phyloP scores from a whole-genome alignment of 345 rosid species.

The Noccaea bulbosa region DNA sequence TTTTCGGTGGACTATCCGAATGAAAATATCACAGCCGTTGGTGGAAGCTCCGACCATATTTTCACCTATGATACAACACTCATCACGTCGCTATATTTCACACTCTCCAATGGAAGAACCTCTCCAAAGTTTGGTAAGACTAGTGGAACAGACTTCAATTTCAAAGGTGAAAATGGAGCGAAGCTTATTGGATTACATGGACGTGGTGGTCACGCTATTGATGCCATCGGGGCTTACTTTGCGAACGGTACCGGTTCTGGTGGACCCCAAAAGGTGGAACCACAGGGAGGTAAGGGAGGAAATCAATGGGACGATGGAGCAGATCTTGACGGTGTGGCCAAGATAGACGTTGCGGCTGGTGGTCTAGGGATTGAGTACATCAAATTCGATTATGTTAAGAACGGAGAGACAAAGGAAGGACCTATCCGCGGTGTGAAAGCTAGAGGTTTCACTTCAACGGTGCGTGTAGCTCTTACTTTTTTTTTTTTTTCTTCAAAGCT shows the following conservation, averaged over 20 bases:
- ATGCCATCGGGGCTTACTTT: constrained; percentile 38
- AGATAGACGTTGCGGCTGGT: constrained; percentile 5
- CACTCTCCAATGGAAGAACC: neutral
- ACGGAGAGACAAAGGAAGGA: constrained; percentile 10
- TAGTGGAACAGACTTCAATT: neutral
- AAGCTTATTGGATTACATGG: constrained; percentile 34
- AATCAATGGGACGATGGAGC: constrained; percentile 42
- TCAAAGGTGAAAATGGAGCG: neutral
- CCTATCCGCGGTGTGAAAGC: neutral
- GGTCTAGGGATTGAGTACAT: neutral
- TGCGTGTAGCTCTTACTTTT: neutral
- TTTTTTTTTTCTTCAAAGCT: no score
- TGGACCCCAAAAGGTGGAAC: constrained; percentile 1
- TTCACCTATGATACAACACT: neutral
- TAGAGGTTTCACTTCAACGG: neutral
- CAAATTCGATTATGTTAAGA: constrained; percentile 16
- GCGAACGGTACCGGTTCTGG: neutral
- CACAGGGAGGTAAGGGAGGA: neutral
- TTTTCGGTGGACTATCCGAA: constrained; percentile 1
- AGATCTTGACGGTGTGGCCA: constrained; percentile 24
- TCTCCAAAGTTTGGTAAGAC: neutral
- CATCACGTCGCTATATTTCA: neutral
- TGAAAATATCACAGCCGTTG: neutral
- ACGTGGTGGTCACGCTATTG: neutral
- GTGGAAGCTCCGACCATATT: neutral